Evolutionary conservation across 202 grass and related monocot species (phyloP).

Genomic region (Carex arenaria): DNA sequence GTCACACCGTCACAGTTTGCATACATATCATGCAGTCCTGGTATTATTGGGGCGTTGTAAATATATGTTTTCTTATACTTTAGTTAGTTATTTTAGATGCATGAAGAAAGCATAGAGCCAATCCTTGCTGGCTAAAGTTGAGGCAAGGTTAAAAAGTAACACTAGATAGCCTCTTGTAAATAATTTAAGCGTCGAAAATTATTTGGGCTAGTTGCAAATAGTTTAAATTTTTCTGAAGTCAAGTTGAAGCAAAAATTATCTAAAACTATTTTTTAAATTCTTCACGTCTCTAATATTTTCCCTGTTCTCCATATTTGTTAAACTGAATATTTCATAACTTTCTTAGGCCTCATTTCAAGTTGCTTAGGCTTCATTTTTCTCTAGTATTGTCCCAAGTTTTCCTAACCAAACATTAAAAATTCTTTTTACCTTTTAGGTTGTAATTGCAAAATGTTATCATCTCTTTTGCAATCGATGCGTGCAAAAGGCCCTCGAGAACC

Average conservation of each 20-base stretch:
- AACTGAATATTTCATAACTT: too few relatives aligned
- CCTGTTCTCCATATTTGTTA: too few relatives aligned
- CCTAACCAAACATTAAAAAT: background rate
- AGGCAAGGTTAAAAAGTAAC: too few relatives aligned
- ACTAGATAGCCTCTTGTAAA: too few relatives aligned
- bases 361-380: too few relatives aligned
- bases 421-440: slow-evolving; percentile 47
- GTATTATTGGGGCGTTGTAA: background rate
- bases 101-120: background rate
- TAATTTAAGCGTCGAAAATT: too few relatives aligned
- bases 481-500: slow-evolving; percentile 53
- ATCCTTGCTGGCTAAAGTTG: background rate
- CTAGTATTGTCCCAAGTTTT: background rate
- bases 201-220: too few relatives aligned
- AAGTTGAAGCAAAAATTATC: too few relatives aligned
- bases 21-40: background rate
- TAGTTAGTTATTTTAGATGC: background rate
- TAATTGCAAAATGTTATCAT: slow-evolving; percentile 93
- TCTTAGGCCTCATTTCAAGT: too few relatives aligned
- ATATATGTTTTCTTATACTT: background rate
- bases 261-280: too few relatives aligned
- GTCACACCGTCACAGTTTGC: background rate
- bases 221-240: too few relatives aligned
- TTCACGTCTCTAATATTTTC: too few relatives aligned
- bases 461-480: slow-evolving; percentile 81